Evolutionary conservation across 148 eudicot genomes (phyloP).

Genomic region (Bassia scoparia): DNA sequence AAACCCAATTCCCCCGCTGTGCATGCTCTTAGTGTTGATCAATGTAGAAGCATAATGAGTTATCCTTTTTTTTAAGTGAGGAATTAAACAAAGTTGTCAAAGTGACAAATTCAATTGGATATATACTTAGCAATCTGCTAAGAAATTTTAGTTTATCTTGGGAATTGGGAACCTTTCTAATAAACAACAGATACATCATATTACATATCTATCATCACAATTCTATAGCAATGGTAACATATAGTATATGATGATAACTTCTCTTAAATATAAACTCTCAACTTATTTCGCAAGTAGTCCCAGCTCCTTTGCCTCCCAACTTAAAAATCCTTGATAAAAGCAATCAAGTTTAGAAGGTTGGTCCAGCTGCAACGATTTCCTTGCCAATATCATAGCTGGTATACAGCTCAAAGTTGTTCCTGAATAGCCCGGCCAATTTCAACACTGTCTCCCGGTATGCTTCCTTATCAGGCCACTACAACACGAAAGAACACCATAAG

Average conservation of each 20-base stretch:
- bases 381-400: conserved; percentile 53
- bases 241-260: not conserved
- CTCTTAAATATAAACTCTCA: not conserved
- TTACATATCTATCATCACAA: not conserved
- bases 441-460: conserved; percentile 51
- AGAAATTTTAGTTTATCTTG: too few relatives aligned
- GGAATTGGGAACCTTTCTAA: not conserved
- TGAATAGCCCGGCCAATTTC: conserved; percentile 62
- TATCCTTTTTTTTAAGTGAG: too few relatives aligned
- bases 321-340: not conserved
- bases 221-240: not conserved
- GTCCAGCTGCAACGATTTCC: conserved; percentile 73
- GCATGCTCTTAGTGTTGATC: too few relatives aligned
- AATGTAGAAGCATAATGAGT: too few relatives aligned
- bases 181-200: not conserved
- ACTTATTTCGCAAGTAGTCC: not conserved
- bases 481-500: too few relatives aligned
- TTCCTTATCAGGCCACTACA: conserved; percentile 64
- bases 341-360: conserved; percentile 35
- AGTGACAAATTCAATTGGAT: too few relatives aligned
- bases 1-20: too few relatives aligned
- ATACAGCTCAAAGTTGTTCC: conserved; percentile 66
- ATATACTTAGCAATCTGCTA: too few relatives aligned
- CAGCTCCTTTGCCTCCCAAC: not conserved
- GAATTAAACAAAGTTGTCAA: too few relatives aligned